Evolutionary conservation across 1,284 basidiomycete genomes (phyloP), one percentile per base, ranked within the genome.

Genomic region (Tilletia horrida): DNA sequence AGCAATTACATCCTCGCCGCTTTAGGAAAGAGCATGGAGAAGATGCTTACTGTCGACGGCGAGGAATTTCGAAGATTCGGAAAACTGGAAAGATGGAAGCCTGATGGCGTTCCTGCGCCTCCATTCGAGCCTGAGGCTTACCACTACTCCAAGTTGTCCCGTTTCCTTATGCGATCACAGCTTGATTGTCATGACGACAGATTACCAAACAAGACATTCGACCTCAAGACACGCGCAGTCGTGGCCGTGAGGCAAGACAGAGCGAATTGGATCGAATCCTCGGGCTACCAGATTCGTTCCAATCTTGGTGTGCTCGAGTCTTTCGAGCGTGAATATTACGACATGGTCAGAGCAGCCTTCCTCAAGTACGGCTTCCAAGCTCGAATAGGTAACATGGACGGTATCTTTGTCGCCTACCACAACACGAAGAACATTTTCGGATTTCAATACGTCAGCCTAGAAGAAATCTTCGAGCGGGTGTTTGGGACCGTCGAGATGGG

Each of bases 371-470:
- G 88, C 74, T 91, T 97, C 84, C 95, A 98, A 85, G 94, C 88
- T 0, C 88, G 95, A 4, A 97, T 98, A 71, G 95, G 95, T 1
- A 88, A 90, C 78, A 98, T 98, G 95, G 94, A 97, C 78, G 95
- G 95, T 16, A 90, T 96, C 29, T 88, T 98, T 75, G 88, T 97
- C 35, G 91, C 93, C 9, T 97, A 96, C 81, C 95, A 98, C 82
- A 97, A 95, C 73, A 96, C 92, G 0, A 86, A 87, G 8, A 86
- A 87, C 16, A 87, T 95, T 67, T 95, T 94, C 77, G 95, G 95
- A 0, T 97, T 97, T 84, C 92, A 97, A 82, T 98, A 98, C 80
- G 84, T 97, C 42, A 86, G 92, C 0, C 84, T 95, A 62, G 85
- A 88, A 66, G 92, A 97, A 80, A 93, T 98, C 88, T 94, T 97